A percentile compares a stretch with the other conserved stretches of the same genome.
Evolutionary conservation across 2,329 filamentous ascomycete genomes (phyloP).

Genomic region (Cryoendolithus antarcticus): DNA sequence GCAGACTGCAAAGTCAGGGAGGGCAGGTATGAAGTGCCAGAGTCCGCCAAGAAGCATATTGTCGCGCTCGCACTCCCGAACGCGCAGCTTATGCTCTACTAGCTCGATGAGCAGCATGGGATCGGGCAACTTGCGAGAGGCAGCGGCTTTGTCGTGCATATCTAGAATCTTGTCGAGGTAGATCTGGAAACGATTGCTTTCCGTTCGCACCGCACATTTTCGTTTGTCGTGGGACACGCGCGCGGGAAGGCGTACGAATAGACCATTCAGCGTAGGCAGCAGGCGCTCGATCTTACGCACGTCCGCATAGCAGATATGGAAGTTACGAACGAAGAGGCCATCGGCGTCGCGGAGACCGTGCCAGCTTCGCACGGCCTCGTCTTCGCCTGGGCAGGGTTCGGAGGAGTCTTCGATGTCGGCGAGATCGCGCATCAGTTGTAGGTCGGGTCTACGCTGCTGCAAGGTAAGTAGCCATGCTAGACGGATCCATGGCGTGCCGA

Average conservation of each 20-base stretch:
- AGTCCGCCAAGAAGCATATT: slow-evolving; percentile 46
- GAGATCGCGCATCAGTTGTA: slow-evolving; percentile 58
- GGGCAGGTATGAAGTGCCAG: slow-evolving; percentile 65
- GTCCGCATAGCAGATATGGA: slow-evolving; percentile 65
- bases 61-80: slow-evolving; percentile 54
- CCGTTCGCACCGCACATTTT: slow-evolving; percentile 58
- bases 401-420: slow-evolving; percentile 48
- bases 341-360: slow-evolving; percentile 60
- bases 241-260: slow-evolving; percentile 43
- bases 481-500: slow-evolving; percentile 71
- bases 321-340: slow-evolving; percentile 55
- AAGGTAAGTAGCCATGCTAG: slow-evolving; percentile 72
- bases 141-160: slow-evolving; percentile 34
- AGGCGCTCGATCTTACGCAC: slow-evolving; percentile 59
- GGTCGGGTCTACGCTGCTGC: slow-evolving; percentile 53
- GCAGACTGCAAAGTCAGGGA: slow-evolving; percentile 67
- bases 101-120: slow-evolving; percentile 51
- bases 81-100: slow-evolving; percentile 44
- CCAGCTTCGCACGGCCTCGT: slow-evolving; percentile 53
- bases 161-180: slow-evolving; percentile 46
- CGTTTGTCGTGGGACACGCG: slow-evolving; percentile 38
- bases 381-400: slow-evolving; percentile 46
- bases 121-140: slow-evolving; percentile 34
- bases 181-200: slow-evolving; percentile 42
- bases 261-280: slow-evolving; percentile 57